These are phyloP conservation scores for Phytophthora hybrid DNA, from an alignment of 352 stramenopile genomes.

Conservation along the genomic window DNA sequence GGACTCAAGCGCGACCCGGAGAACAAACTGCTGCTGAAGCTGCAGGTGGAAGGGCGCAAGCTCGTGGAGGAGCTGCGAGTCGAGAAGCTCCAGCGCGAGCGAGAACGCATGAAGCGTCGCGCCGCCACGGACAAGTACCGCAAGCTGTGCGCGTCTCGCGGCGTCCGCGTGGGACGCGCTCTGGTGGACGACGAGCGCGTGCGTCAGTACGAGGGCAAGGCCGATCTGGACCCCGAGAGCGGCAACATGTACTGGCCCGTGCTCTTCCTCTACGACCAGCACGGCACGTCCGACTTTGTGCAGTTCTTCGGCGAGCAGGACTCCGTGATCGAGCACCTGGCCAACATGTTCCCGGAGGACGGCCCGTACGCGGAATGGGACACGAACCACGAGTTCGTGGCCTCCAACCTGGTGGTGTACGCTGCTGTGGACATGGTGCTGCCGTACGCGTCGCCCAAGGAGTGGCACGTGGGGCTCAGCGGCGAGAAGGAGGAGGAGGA, in stretches of 20 bases:
- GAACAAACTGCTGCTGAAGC: slow-evolving; percentile 80
- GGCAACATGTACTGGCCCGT: slow-evolving; percentile 82
- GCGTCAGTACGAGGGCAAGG: slow-evolving; percentile 85
- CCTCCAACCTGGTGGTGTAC: slow-evolving; percentile 81
- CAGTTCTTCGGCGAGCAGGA: slow-evolving; percentile 85
- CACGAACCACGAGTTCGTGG: slow-evolving; percentile 70
- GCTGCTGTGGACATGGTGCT: slow-evolving; percentile 76
- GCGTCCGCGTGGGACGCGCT: slow-evolving; percentile 74
- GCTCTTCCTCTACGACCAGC: slow-evolving; percentile 88
- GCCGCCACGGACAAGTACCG: slow-evolving; percentile 83
- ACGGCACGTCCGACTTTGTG: slow-evolving; percentile 88
- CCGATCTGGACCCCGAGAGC: slow-evolving; percentile 67
- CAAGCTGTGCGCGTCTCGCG: slow-evolving; percentile 68
- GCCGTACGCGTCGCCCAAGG: slow-evolving; percentile 64
- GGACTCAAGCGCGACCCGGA: slow-evolving; percentile 76
- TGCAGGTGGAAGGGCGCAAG: slow-evolving; percentile 69
- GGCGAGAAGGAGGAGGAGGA: slow-evolving; percentile 76
- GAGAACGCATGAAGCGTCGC: slow-evolving; percentile 74
- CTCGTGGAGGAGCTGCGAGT: slow-evolving; percentile 72
- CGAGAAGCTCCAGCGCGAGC: slow-evolving; percentile 69
- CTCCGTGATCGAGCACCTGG: slow-evolving; percentile 84
- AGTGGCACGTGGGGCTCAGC: slow-evolving; percentile 86
- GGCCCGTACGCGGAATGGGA: slow-evolving; percentile 88
- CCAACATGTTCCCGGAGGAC: slow-evolving; percentile 91
- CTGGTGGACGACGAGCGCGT: slow-evolving; percentile 85